Base-by-base conservation (phyloP, 176 grass and related monocot species). In the Otatea glauca region DNA sequence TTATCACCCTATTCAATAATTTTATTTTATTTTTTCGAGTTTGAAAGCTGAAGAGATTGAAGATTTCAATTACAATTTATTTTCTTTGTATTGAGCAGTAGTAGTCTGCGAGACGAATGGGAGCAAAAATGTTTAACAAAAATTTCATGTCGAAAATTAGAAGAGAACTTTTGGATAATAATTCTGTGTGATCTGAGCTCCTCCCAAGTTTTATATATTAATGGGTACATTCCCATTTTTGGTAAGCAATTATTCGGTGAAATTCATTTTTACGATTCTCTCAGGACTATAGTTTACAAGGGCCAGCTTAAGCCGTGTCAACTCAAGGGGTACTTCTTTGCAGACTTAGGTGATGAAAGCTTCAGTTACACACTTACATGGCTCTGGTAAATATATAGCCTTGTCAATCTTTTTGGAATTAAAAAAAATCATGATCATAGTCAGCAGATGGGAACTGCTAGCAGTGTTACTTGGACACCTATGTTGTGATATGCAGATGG, bases 331-430 rank as follows among this genome's bases (percentile, higher is more conserved):
- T 97, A 92, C 79, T 97, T 90, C 87, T 92, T 82, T 92, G 94
- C 94, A 27, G 94, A 97, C 85, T 86, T 97, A 74, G 91, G 92
- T 45, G 76, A 94, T 61, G 53, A 88, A 82, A 97, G 67, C 42
- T 97, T 97, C 87, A n/a, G n/a, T n/a, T n/a, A 92, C 89, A 56
- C n/a, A 97, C 85, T 88, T 94, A 97, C 72, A 97, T 97, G 92
- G 92, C 89, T 56, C 83, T 97, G 92, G 94, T 97, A 97, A 39
- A 39, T 39, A 39, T 39, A 44, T 69, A 61, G 16, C 44, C 54
- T 34, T 13, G 9, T 85, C 17, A 8, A 77, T 66, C 6, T 81
- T 81, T 68, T 65, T 72, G 12, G 55, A 50, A 47, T 64, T 39
- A 47, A 53, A 63, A 17, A 66, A 74, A 23, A 39, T 53, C 18